A percentile compares a stretch with the other conserved stretches of the same genome.
Conservation (phyloP, 225 moss, liverwort and hornwort genomes). For the Sphagnum contortum region DNA sequence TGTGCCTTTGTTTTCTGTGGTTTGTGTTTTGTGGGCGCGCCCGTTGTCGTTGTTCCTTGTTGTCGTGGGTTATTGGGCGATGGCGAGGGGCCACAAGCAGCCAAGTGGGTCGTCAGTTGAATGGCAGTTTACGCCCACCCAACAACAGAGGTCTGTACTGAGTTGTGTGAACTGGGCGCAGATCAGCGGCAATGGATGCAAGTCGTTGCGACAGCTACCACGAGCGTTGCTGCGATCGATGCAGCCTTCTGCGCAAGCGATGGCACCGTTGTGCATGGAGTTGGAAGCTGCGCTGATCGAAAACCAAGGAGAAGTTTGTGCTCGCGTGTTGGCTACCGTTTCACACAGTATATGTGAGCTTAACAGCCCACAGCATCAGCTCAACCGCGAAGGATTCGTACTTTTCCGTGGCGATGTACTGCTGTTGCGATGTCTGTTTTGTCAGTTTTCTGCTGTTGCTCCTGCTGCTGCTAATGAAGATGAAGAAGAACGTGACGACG, state of each 20-base stretch:
- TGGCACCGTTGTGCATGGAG: slow-evolving; percentile 39
- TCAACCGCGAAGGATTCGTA: slow-evolving; percentile 46
- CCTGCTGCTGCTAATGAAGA: not conserved
- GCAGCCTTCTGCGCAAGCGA: slow-evolving; percentile 10
- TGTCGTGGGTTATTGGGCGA: too few species aligned
- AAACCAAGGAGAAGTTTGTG: slow-evolving; percentile 38
- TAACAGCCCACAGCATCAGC: slow-evolving; percentile 22
- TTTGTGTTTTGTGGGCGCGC: too few species aligned
- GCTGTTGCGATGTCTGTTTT: slow-evolving; percentile 38
- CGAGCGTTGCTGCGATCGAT: slow-evolving; percentile 21
- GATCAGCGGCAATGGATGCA: slow-evolving; percentile 38
- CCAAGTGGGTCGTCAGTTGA: too few species aligned
- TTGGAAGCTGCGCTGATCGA: slow-evolving; percentile 35
- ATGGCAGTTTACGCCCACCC: too few species aligned
- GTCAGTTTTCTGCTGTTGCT: slow-evolving; percentile 24
- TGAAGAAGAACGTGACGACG: slow-evolving; percentile 18
- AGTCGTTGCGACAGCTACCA: slow-evolving; percentile 39
- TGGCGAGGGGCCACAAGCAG: too few species aligned
- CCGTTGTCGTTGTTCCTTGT: too few species aligned
- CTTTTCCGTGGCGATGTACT: slow-evolving; percentile 48
- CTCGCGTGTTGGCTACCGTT: slow-evolving; percentile 23
- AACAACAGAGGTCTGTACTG: slow-evolving; percentile 6
- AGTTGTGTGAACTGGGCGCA: slow-evolving; percentile 28
- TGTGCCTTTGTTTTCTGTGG: too few species aligned
- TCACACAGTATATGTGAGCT: slow-evolving; percentile 31